phyloP scores from a whole-genome alignment of 306 rosid genomes.

The Geum urbanum region DNA sequence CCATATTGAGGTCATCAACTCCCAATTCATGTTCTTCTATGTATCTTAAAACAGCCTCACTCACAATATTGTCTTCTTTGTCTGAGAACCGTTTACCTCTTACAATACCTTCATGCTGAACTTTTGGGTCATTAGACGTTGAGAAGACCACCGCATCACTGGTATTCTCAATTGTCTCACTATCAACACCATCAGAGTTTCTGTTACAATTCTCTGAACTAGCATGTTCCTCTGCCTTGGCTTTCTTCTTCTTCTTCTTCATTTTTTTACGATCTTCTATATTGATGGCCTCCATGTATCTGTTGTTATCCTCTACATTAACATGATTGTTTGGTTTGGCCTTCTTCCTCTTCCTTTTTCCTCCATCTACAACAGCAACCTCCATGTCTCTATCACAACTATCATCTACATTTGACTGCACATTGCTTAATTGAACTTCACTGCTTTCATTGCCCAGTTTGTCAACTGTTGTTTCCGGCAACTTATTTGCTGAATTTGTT shows the following conservation, averaged over 20 bases:
- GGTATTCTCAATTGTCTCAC: constrained; percentile 18
- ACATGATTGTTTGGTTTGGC: not conserved
- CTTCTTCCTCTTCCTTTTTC: constrained; percentile 16
- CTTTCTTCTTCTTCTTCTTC: constrained; percentile 14
- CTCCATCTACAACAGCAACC: constrained; percentile 13
- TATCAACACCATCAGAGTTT: not conserved
- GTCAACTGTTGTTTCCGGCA: too few species aligned
- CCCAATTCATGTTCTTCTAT: constrained; percentile 49
- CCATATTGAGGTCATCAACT: constrained; percentile 47
- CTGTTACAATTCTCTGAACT: not conserved
- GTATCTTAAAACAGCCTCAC: constrained; percentile 45
- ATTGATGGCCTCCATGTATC: not conserved
- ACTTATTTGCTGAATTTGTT: too few species aligned
- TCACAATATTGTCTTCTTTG: constrained; percentile 57
- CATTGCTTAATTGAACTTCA: too few species aligned
- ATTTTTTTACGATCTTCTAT: constrained; percentile 15
- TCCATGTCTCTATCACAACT: too few species aligned
- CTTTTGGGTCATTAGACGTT: constrained; percentile 11
- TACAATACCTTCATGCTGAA: constrained; percentile 13
- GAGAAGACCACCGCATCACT: constrained; percentile 46
- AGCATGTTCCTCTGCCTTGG: not conserved
- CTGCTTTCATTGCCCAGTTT: too few species aligned
- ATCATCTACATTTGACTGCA: too few species aligned
- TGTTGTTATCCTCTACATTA: constrained; percentile 1
- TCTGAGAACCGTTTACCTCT: constrained; percentile 53